Evolutionary conservation across 1,284 basidiomycete species (phyloP).

Genomic region (Heterobasidion annosum): DNA sequence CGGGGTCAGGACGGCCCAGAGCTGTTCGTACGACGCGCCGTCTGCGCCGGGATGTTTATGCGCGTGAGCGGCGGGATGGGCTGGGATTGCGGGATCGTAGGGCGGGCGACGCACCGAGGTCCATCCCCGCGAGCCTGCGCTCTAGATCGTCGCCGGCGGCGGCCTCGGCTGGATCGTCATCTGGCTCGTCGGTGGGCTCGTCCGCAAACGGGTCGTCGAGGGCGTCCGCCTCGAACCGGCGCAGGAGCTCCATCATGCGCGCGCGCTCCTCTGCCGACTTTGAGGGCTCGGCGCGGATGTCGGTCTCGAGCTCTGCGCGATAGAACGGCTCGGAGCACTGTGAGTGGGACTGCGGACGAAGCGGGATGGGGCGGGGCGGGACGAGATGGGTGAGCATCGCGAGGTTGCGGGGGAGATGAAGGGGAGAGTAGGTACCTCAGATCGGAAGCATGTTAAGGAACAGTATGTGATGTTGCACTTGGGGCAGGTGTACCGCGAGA

Average conservation of each 20-base stretch:
- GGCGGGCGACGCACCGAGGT: slow-evolving; percentile 44
- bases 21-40: slow-evolving; percentile 39
- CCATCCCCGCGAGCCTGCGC: slow-evolving; percentile 42
- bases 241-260: slow-evolving; percentile 61
- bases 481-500: slow-evolving; percentile 74
- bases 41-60: slow-evolving; percentile 25
- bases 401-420: background rate
- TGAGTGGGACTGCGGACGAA: slow-evolving; percentile 39
- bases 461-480: slow-evolving; percentile 75
- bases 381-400: background rate
- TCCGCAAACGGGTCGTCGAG: slow-evolving; percentile 22
- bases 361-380: background rate
- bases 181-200: slow-evolving; percentile 4
- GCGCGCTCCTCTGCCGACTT: slow-evolving; percentile 44
- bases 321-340: slow-evolving; percentile 74
- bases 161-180: slow-evolving; percentile 19
- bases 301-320: slow-evolving; percentile 55
- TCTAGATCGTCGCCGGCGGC: slow-evolving; percentile 39
- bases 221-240: slow-evolving; percentile 58
- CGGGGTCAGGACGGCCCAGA: slow-evolving; percentile 56
- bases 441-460: slow-evolving; percentile 69
- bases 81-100: background rate
- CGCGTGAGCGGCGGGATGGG: background rate
- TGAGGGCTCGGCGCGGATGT: slow-evolving; percentile 46
- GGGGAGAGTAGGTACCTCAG: slow-evolving; percentile 36